phyloP scores from a whole-genome alignment of 257 asterid genomes.

The Gentiana dahurica region DNA sequence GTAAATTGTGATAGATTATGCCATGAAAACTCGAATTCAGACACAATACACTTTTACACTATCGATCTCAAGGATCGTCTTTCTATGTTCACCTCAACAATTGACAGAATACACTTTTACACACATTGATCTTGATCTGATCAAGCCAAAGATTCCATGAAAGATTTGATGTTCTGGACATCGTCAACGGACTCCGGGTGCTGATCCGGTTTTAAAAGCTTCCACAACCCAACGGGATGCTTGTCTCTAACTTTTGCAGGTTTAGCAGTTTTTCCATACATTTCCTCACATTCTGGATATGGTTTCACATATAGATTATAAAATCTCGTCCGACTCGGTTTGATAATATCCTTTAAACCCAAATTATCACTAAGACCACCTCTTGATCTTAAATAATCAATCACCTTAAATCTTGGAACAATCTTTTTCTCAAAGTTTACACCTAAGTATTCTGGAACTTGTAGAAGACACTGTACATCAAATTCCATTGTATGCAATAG shows the following conservation, averaged over 20 bases:
- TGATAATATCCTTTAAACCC: constrained; percentile 48
- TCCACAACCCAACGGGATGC: constrained; percentile 86
- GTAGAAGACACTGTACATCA: constrained; percentile 43
- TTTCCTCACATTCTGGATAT: constrained; percentile 76
- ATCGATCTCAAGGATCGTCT: too few relatives aligned
- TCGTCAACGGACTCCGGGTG: constrained; percentile 34
- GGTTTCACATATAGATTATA: constrained; percentile 86
- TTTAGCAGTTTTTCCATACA: constrained; percentile 54
- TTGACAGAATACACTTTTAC: too few relatives aligned
- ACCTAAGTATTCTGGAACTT: constrained; percentile 72
- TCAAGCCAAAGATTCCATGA: constrained; percentile 20
- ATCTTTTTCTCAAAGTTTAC: constrained; percentile 64
- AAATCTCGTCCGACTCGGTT: constrained; percentile 66
- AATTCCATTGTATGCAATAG: constrained; percentile 43
- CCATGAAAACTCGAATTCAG: too few relatives aligned
- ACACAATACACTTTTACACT: too few relatives aligned
- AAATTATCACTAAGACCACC: constrained; percentile 68
- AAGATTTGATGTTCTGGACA: constrained; percentile 36
- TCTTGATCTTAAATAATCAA: constrained; percentile 39
- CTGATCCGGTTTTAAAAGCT: constrained; percentile 56
- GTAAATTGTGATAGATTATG: too few relatives aligned
- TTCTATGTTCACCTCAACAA: too few relatives aligned
- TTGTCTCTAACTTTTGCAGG: constrained; percentile 20
- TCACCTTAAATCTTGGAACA: constrained; percentile 69
- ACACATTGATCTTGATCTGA: too few relatives aligned